phyloP scores from a whole-genome alignment of 306 rosid genomes.

The Inga laurina region DNA sequence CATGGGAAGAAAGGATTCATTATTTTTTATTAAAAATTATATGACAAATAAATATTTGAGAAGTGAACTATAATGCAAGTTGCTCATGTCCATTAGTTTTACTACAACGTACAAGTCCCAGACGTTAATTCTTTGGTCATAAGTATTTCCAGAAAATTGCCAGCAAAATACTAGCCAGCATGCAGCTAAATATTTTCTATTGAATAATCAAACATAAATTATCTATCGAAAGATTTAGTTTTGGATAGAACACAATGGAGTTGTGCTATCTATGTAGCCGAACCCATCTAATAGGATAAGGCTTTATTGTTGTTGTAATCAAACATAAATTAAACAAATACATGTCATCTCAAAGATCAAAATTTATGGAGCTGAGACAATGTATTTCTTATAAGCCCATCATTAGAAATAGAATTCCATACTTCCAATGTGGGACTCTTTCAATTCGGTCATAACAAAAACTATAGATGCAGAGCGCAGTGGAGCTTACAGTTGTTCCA shows the following conservation, averaged over 20 bases:
- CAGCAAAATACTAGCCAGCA: neutral
- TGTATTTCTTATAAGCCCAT: too few species aligned
- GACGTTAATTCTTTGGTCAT: neutral
- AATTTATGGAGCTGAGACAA: too few species aligned
- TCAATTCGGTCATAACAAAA: neutral
- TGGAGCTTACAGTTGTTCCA: conserved; percentile 57
- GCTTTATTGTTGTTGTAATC: neutral
- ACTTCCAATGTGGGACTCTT: too few species aligned
- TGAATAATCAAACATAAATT: neutral
- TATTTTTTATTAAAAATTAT: neutral
- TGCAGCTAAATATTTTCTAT: neutral
- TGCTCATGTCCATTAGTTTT: neutral
- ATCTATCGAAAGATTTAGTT: too few species aligned
- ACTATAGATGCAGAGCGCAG: neutral
- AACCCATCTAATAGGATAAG: too few species aligned
- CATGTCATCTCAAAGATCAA: neutral
- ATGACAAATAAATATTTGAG: neutral
- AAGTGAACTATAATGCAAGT: neutral
- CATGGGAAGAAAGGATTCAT: neutral
- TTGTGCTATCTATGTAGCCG: too few species aligned
- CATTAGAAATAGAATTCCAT: too few species aligned
- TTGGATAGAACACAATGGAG: too few species aligned
- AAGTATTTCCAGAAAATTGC: neutral
- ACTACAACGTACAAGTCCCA: neutral
- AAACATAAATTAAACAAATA: neutral